Evolutionary conservation across 805 yeast species (phyloP).

Genomic region (Hanseniaspora occidentalis): DNA sequence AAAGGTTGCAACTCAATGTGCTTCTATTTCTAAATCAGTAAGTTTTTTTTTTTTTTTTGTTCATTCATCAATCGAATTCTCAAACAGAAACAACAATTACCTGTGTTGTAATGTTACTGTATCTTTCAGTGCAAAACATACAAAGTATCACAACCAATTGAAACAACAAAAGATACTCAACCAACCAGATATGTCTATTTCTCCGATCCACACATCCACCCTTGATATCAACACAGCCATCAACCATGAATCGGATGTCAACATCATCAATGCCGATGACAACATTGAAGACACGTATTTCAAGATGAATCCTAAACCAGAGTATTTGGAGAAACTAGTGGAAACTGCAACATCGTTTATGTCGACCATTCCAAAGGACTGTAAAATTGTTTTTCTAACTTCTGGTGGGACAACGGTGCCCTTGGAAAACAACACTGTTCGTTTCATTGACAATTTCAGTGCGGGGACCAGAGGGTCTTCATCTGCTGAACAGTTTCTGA

Average conservation of each 20-base stretch:
- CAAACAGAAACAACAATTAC: too few species aligned
- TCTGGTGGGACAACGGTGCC: slow-evolving; percentile 99
- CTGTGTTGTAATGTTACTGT: too few species aligned
- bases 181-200: too few species aligned
- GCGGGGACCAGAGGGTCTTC: slow-evolving; percentile 98
- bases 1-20: too few species aligned
- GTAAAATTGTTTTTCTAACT: slow-evolving; percentile 62
- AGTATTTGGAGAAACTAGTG: slow-evolving; percentile 52
- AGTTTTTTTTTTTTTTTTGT: too few species aligned
- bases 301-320: slow-evolving; percentile 57
- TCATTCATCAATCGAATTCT: too few species aligned
- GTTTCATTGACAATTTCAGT: slow-evolving; percentile 92
- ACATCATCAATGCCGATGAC: slow-evolving; percentile 57
- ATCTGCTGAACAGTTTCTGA: slow-evolving; percentile 82
- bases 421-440: slow-evolving; percentile 86
- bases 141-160: too few species aligned
- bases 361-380: slow-evolving; percentile 12
- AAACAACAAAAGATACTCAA: neutral
- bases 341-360: slow-evolving; percentile 50
- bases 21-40: too few species aligned
- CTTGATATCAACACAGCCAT: slow-evolving; percentile 67
- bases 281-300: slow-evolving; percentile 72
- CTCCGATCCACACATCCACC: slow-evolving; percentile 44
- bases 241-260: slow-evolving; percentile 58
- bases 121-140: too few species aligned